Base-by-base conservation (phyloP, 495 filamentous ascomycete species). In the Aspergillus olivimuriae region DNA sequence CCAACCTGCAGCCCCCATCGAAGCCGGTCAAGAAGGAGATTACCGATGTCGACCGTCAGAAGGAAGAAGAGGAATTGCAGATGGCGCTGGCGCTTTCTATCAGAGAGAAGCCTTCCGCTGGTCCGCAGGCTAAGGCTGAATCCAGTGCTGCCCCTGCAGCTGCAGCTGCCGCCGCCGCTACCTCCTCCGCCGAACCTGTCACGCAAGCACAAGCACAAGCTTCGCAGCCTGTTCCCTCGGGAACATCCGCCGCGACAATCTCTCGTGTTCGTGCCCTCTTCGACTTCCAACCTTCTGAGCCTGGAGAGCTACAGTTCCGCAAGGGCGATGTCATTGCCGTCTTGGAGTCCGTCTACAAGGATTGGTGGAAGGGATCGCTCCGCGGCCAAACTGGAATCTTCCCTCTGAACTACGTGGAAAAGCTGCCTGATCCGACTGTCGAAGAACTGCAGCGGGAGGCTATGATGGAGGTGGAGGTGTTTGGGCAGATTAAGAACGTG, bases 241-340 rank as follows among this genome's bases (percentile, higher is more conserved):
- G 81, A 5, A 97, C 94, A 16, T 96, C 92, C 0, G 94, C 92
- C n/a, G 92, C 94, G 16, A 98, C 92, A 2, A 90, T 98, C 12
- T 96, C 90, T 19, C 82, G 92, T 38, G 92, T 98, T 15, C 77
- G 90, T 51, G 92, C 94, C 8, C 72, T 97, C 21, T 98, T 86
- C 58, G 92, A 98, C 65, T 98, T 98, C 60, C 77, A 84, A 39
- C 92, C 92, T 4, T 90, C 89, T 3, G 92, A 98, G 66, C 78
- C 88, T 15, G 90, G 90, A 17, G 92, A 98, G 66, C 73, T 98
- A 38, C 88, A 92, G 53, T 98, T 98, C 57, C 83, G 88, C 44
- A 98, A 95, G 69, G 89, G 89, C 5, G 92, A 98, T 68, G 84
- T 95, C 34, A 98, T 98, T 63, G 91, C 94, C 8, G 92, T 98